Evolutionary conservation across 805 yeast genomes (phyloP).

Genomic region (Dipodascus albidus): DNA sequence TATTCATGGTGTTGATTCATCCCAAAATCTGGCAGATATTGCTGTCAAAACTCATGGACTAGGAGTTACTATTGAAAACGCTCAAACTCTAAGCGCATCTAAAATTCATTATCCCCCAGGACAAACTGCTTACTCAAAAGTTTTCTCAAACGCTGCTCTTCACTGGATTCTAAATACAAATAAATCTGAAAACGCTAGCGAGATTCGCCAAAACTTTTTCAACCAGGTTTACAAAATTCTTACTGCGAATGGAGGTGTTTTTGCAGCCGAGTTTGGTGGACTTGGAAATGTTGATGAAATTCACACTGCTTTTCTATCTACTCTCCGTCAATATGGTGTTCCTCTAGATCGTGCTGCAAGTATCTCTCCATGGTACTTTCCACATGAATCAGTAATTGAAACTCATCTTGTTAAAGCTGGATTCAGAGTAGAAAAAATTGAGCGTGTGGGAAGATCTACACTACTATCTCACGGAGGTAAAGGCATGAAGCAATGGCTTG

Average conservation of each 20-base stretch:
- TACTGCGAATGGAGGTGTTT: constrained; percentile 11
- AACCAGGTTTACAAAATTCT: constrained; percentile 11
- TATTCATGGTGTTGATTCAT: neutral
- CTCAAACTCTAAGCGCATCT: neutral
- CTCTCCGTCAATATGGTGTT: constrained; percentile 7
- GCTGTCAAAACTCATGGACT: neutral
- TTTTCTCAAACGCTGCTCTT: constrained; percentile 19
- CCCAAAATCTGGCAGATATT: neutral
- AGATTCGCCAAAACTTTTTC: constrained; percentile 10
- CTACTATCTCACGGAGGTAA: constrained; percentile 9
- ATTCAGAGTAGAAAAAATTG: constrained; percentile 14
- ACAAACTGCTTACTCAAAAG: constrained; percentile 13
- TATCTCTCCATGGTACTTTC: constrained; percentile 17
- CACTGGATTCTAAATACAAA: constrained; percentile 15
- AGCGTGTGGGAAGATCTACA: constrained; percentile 16
- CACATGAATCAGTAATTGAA: constrained; percentile 7
- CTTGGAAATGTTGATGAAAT: constrained; percentile 19
- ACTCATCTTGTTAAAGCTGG: constrained; percentile 14
- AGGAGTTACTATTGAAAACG: neutral
- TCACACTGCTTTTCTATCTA: constrained; percentile 11
- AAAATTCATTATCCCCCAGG: constrained; percentile 1
- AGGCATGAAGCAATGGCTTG: constrained; percentile 17
- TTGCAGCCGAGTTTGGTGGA: constrained; percentile 19
- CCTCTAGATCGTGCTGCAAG: constrained; percentile 8
- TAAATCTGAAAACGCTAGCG: neutral